Evolutionary conservation across 2,329 filamentous ascomycete genomes (phyloP).

Genomic region (Pseudophaeomoniella oleicola): DNA sequence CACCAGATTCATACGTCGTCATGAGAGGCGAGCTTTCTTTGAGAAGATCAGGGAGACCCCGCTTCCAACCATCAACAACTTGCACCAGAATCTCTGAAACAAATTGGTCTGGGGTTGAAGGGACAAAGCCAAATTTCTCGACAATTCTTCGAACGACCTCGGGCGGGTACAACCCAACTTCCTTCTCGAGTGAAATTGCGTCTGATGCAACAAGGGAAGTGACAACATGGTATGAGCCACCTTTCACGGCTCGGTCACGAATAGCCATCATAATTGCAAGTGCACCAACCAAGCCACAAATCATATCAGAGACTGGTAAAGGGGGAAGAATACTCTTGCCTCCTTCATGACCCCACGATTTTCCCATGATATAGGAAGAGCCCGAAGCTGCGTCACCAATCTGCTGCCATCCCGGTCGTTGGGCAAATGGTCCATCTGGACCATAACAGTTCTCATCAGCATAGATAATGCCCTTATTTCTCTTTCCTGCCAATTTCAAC

Average conservation of each 20-base stretch:
- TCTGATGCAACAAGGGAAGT: slow-evolving; percentile 18
- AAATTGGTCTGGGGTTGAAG: slow-evolving; percentile 9
- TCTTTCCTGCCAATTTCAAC: slow-evolving; percentile 22
- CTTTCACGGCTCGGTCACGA: slow-evolving; percentile 44
- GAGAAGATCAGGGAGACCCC: slow-evolving; percentile 8
- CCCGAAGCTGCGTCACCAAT: slow-evolving; percentile 30
- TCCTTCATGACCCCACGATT: slow-evolving; percentile 17
- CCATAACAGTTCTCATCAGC: slow-evolving; percentile 38
- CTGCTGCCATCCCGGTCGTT: slow-evolving; percentile 37
- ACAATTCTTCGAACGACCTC: slow-evolving; percentile 9
- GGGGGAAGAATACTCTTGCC: slow-evolving; percentile 24
- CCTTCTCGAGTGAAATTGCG: slow-evolving; percentile 15
- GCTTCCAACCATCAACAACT: slow-evolving; percentile 14
- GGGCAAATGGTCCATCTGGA: slow-evolving; percentile 28
- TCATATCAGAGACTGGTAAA: slow-evolving; percentile 47
- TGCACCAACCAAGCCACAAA: slow-evolving; percentile 57
- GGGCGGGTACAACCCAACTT: slow-evolving; percentile 20
- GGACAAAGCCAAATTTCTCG: slow-evolving; percentile 7
- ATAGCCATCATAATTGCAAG: slow-evolving; percentile 52
- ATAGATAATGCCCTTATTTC: slow-evolving; percentile 31
- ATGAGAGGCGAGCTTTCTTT: slow-evolving; percentile 7
- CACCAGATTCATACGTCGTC: slow-evolving; percentile 3
- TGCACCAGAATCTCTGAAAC: slow-evolving; percentile 12
- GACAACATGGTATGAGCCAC: slow-evolving; percentile 29
- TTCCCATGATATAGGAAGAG: slow-evolving; percentile 22